These are phyloP conservation scores for Brassica rapa DNA, from an alignment of 345 rosid genomes.

Conservation along the genomic window DNA sequence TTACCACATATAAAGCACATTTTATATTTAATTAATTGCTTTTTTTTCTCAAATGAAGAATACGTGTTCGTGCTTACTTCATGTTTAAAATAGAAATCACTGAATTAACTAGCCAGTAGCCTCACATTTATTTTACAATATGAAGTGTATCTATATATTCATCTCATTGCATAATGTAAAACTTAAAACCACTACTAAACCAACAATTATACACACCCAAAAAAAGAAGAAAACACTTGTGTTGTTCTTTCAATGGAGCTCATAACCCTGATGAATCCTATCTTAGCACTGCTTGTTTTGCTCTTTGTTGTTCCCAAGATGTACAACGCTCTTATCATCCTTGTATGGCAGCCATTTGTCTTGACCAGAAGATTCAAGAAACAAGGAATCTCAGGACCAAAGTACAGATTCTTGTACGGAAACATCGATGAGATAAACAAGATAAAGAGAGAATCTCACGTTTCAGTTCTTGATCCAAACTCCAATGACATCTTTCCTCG, in stretches of 20 bases:
- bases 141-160: background rate
- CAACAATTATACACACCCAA: background rate
- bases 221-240: no score
- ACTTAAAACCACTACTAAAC: background rate
- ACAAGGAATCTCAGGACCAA: constrained; percentile 37
- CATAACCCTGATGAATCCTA: background rate
- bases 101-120: background rate
- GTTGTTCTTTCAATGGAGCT: constrained; percentile 18
- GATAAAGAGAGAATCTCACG: background rate
- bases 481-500: background rate
- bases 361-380: constrained; percentile 26
- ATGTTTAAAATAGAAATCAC: background rate
- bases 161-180: background rate
- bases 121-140: background rate
- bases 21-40: background rate
- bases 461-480: background rate
- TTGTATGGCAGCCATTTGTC: constrained; percentile 31
- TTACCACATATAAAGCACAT: background rate
- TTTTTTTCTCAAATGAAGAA: background rate
- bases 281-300: constrained; percentile 8
- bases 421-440: background rate
- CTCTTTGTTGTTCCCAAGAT: background rate
- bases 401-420: background rate
- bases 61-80: background rate
- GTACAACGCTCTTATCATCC: background rate